These are phyloP conservation scores for Porcisia deanei DNA, from an alignment of 208 protist species.

Conservation along the genomic window DNA sequence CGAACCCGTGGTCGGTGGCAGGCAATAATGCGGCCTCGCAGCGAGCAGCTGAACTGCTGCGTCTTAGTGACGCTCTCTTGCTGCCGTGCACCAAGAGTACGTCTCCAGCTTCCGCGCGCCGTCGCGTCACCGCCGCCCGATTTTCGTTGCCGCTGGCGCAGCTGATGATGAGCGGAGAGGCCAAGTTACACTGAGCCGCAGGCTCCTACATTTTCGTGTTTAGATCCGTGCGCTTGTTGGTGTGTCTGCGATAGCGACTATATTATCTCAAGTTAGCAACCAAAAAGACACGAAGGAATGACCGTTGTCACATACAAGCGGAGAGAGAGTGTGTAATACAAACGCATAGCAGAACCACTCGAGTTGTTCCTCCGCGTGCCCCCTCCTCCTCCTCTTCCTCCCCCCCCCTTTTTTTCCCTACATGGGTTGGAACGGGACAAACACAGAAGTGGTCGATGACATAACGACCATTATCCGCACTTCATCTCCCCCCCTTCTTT, in stretches of 20 bases:
- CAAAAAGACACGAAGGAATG: background rate
- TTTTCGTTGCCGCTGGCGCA: conserved; percentile 11
- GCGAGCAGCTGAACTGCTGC: conserved; percentile 2
- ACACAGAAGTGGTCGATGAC: background rate
- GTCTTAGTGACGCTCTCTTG: background rate
- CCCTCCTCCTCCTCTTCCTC: no score
- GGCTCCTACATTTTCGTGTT: background rate
- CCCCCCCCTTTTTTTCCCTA: background rate
- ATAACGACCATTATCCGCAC: background rate
- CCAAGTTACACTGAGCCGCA: background rate
- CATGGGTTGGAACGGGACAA: no score
- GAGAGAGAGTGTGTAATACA: background rate
- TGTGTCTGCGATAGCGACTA: background rate
- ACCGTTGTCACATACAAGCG: background rate
- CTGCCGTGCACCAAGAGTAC: background rate
- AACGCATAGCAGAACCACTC: background rate
- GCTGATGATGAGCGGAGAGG: background rate
- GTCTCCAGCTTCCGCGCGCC: background rate
- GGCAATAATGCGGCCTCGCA: background rate
- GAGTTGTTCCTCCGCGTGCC: background rate
- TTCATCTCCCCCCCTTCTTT: background rate
- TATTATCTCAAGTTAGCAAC: background rate
- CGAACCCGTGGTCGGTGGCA: background rate
- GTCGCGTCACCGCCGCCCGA: background rate
- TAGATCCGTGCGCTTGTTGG: background rate